Evolutionary conservation across 805 yeast species (phyloP), one percentile per base, ranked within the genome.

Genomic region (Yamadazyma paraphyllophila): DNA sequence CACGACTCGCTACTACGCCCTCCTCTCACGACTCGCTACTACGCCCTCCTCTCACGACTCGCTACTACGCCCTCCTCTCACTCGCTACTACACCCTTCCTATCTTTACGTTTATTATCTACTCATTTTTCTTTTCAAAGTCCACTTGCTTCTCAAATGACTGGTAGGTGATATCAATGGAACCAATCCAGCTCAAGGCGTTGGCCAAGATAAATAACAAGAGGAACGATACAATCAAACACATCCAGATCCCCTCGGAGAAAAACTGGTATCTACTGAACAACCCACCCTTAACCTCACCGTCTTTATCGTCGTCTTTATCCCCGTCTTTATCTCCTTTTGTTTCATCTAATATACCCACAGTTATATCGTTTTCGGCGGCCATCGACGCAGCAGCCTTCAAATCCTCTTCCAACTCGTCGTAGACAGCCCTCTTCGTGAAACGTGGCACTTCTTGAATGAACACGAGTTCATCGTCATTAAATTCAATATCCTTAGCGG

Each of bases 171-270:
- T 85, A 59, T 85, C 83, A 53, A 90, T 65, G 15, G 83, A 72
- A 17, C 80, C 61, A 39, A 88, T 68, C 94, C 96, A 88, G 42
- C 78, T 59, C 49, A 89, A 73, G 12, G 95, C 92, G 42, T 76
- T 68, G 41, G 72, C 59, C 45, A 88, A 68, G 34, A 88, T 72
- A 30, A 65, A 66, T 15, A 88, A 46, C 52, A 90, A 69, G 50
- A 88, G 63, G 10, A 77, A 62, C 2, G 88, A 73, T 13, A 88
- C 89, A 36, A 91, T 64, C 48, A 85, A 66, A 45, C 85, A 76
- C 82, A 86, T 85, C 67, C 88, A 81, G 48, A 92, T 71, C 15
- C 96, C 97, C 12, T 91, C 83, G 10, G 89, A 77, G 71, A 88
- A 86, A 62, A 81, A 84, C 57, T 77, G 78, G 64, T 86, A 87